Base-by-base conservation (phyloP, 2,329 filamentous ascomycete species). In the Bipolaris gigantea region DNA sequence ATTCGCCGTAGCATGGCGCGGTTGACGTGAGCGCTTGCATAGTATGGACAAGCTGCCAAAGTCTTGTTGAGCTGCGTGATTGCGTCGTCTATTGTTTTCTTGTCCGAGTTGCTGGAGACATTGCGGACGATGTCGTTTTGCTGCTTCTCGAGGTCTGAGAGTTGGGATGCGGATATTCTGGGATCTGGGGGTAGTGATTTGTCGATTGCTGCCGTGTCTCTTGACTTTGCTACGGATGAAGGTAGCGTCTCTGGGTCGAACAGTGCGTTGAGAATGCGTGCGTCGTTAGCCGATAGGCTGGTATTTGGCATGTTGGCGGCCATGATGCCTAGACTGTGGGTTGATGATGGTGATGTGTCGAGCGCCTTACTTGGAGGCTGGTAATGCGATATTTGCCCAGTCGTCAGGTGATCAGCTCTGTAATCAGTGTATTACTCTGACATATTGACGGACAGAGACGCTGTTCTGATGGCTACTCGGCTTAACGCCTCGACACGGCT, bases 11-110 rank as follows among this genome's bases (percentile, higher is more conserved):
- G 80, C 71, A 92, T 89, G 2, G 87, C 89, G 45, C 89, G 81
- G 73, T 93, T 92, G 70, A 91, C 89, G 53, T 85, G 82, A 5
- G 85, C 87, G 59, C 87, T 89, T 19, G 89, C 88, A 72, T 92
- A 92, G 30, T 76, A 73, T 3, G 89, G 87, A 48, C 84, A 70
- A 21, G 81, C 73, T 2, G 76, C 65, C 36, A 91, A 82, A 30
- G 91, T 77, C 2, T 73, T 67, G 27, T 80, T 79, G 5, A 92
- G 76, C 5, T 76, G 72, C 9, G 25, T 21, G 3, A 70, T 60
- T 16, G 63, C 67, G 11, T 53, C 42, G 5, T 64, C 53, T 33
- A 72, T 62, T 4, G 40, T 46, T 4, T 42, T 1, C 2, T 23
- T 21, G 13, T 56, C 58, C 3, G 65, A 63, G 13, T 39, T 59